phyloP scores from a whole-genome alignment of 2,329 filamentous ascomycete genomes.

The Mycocentrospora acerina region DNA sequence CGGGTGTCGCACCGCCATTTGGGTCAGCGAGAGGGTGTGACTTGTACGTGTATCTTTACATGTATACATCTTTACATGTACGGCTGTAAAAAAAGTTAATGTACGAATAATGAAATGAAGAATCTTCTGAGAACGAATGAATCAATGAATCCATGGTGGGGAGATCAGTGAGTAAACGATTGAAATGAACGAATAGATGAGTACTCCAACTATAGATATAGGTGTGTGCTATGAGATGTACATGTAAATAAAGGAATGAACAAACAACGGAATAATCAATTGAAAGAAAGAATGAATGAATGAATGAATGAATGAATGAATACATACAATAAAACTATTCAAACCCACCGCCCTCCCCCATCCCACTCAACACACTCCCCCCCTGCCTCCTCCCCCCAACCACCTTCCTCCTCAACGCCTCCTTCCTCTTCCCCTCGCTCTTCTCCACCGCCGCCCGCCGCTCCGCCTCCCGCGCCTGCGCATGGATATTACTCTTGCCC shows the following conservation, averaged over 20 bases:
- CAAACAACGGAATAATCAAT: too few species aligned
- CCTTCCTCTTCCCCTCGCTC: constrained; percentile 53
- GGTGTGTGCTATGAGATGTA: too few species aligned
- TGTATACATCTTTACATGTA: constrained; percentile 1
- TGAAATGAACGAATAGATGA: too few species aligned
- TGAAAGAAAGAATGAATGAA: too few species aligned
- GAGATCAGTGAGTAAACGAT: too few species aligned
- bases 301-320: background rate
- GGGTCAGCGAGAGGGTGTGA: constrained; percentile 76
- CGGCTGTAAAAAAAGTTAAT: too few species aligned
- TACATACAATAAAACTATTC: constrained; percentile 22
- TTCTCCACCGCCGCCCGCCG: constrained; percentile 53
- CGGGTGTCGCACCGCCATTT: constrained; percentile 92
- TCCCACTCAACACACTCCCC: constrained; percentile 36
- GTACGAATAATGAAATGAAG: too few species aligned
- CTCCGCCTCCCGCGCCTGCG: constrained; percentile 60
- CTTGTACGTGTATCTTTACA: background rate
- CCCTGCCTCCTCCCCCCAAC: constrained; percentile 23
- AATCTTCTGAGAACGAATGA: too few species aligned
- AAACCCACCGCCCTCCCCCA: constrained; percentile 41
- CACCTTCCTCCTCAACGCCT: constrained; percentile 50
- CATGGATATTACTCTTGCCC: constrained; percentile 63
- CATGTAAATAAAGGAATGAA: too few species aligned
- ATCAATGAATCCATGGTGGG: too few species aligned
- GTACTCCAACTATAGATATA: too few species aligned